Evolutionary conservation across 177 flowering plant species (phyloP).

Genomic region (Vitis hybrid): DNA sequence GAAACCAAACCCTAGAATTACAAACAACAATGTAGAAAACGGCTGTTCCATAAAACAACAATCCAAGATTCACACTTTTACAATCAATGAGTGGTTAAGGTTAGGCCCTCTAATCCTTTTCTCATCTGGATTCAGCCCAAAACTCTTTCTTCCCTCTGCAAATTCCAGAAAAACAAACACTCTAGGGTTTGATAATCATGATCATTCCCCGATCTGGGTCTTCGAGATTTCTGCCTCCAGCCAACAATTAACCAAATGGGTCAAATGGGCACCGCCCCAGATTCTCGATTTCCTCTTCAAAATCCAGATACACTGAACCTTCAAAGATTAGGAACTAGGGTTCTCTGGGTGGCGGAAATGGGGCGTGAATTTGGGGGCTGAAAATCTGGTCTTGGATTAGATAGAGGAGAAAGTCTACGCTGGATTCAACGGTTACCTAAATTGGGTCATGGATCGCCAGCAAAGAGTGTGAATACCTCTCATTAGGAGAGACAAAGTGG

Average conservation of each 20-base stretch:
- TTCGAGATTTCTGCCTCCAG: not conserved
- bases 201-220: conserved; percentile 3
- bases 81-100: not conserved
- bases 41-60: conserved; percentile 33
- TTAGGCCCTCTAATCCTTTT: not conserved
- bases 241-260: conserved; percentile 6
- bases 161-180: not conserved
- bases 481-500: not conserved
- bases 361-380: not conserved
- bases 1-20: conserved; percentile 25
- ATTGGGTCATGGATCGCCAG: conserved; percentile 9
- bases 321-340: too few relatives aligned
- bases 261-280: conserved; percentile 4
- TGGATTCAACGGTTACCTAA: conserved; percentile 31
- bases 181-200: not conserved
- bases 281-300: not conserved
- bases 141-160: not conserved
- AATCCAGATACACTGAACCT: not conserved
- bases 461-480: conserved; percentile 1
- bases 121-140: conserved; percentile 16
- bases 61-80: conserved; percentile 1
- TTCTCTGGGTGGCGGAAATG: too few relatives aligned
- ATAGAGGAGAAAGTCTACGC: conserved; percentile 1
- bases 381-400: not conserved
- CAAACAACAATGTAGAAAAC: conserved; percentile 19